Conservation (phyloP, 2,329 filamentous ascomycete species). For the Talaromyces funiculosus region DNA sequence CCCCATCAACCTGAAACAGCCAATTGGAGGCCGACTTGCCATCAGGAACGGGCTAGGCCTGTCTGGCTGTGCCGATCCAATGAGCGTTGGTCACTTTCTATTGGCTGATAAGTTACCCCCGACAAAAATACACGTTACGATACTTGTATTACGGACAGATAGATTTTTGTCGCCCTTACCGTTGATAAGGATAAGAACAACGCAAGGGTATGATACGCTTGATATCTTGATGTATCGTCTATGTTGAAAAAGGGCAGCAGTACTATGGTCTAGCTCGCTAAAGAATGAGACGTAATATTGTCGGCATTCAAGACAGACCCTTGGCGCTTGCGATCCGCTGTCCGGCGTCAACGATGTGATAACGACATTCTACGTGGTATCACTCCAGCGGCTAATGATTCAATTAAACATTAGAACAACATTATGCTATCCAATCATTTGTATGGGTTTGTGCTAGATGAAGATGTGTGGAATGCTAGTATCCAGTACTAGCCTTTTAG, state of each 20-base stretch:
- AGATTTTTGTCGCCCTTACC: conserved; percentile 1
- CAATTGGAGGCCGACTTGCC: background rate
- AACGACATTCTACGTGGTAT: background rate
- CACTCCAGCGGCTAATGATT: background rate
- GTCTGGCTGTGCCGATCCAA: background rate
- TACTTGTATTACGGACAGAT: background rate
- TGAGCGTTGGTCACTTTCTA: background rate
- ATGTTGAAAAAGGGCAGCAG: background rate
- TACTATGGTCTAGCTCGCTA: background rate
- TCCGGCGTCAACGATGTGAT: background rate
- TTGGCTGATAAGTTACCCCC: background rate
- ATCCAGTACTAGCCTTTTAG: background rate
- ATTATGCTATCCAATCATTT: background rate
- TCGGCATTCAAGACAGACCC: background rate
- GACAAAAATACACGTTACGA: background rate
- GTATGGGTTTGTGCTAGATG: background rate
- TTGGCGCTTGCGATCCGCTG: background rate
- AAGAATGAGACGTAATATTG: background rate
- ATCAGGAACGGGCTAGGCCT: conserved; percentile 8
- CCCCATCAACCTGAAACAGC: background rate
- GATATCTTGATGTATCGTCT: background rate
- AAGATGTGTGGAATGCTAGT: background rate
- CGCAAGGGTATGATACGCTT: background rate
- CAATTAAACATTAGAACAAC: background rate
- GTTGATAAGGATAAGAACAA: background rate